Evolutionary conservation across 257 asterid species (phyloP).

Genomic region (Ophiorrhiza pumila): DNA sequence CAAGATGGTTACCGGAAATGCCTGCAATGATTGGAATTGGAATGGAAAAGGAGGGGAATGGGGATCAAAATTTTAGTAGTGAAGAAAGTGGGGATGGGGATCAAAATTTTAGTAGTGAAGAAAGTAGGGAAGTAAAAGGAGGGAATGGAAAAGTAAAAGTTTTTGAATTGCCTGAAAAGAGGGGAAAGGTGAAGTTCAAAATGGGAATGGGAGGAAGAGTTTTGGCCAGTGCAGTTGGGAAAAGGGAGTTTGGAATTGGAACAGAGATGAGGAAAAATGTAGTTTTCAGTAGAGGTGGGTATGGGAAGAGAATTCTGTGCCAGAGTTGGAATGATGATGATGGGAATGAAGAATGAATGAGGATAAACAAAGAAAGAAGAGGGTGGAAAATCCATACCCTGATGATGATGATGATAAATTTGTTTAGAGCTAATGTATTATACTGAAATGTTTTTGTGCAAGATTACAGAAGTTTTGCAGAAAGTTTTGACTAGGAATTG

Average conservation of each 20-base stretch:
- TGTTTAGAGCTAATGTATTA: not conserved
- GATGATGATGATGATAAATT: not conserved
- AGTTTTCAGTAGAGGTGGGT: constrained; percentile 24
- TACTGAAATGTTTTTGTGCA: not conserved
- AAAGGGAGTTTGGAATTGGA: constrained; percentile 36
- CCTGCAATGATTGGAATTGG: constrained; percentile 23
- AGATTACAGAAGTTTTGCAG: not conserved
- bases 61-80: constrained; percentile 25
- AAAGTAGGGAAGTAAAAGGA: constrained; percentile 9
- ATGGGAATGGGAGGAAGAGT: constrained; percentile 10
- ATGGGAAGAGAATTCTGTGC: constrained; percentile 39
- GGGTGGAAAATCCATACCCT: not conserved
- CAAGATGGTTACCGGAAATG: constrained; percentile 52
- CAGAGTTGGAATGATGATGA: constrained; percentile 4
- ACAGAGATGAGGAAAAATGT: constrained; percentile 15
- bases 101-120: constrained; percentile 14
- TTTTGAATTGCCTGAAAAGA: constrained; percentile 10
- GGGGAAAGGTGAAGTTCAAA: constrained; percentile 16
- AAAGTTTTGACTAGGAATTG: not conserved
- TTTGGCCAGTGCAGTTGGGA: constrained; percentile 27
- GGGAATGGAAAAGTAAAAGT: not conserved
- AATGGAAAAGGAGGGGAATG: constrained; percentile 5
- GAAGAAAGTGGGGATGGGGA: constrained; percentile 16
- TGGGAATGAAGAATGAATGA: not conserved
- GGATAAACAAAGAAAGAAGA: not conserved